Conservation (phyloP, 1,139 yeast species). For the Kodamaea ohmeri region DNA sequence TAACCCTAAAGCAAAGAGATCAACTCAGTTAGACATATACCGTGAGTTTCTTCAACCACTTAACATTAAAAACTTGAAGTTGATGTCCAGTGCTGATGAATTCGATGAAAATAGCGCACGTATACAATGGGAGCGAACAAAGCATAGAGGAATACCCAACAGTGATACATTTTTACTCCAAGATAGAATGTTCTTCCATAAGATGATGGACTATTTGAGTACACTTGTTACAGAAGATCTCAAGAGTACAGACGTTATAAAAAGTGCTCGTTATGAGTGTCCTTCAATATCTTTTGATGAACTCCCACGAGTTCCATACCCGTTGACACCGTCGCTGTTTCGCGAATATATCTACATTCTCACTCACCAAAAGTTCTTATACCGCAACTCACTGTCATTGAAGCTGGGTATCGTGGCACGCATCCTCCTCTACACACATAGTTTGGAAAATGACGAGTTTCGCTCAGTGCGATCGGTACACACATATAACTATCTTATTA, state of each 20-base stretch:
- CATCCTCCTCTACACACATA: slow-evolving; percentile 41
- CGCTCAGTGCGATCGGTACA: slow-evolving; percentile 33
- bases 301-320: slow-evolving; percentile 34
- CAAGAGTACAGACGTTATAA: slow-evolving; percentile 12
- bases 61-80: slow-evolving; percentile 34
- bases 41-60: slow-evolving; percentile 39
- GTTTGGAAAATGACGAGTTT: slow-evolving; percentile 29
- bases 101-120: slow-evolving; percentile 27
- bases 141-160: slow-evolving; percentile 14
- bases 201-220: slow-evolving; percentile 33
- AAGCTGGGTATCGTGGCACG: slow-evolving; percentile 39
- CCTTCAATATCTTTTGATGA: slow-evolving; percentile 24
- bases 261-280: slow-evolving; percentile 6
- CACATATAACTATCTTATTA: slow-evolving; percentile 42
- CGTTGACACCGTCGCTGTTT: slow-evolving; percentile 30
- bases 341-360: slow-evolving; percentile 37
- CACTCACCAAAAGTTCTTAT: slow-evolving; percentile 35
- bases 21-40: slow-evolving; percentile 16
- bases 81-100: slow-evolving; percentile 21
- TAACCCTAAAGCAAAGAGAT: background rate
- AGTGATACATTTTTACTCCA: slow-evolving; percentile 27
- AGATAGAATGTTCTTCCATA: slow-evolving; percentile 29
- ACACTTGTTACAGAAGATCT: slow-evolving; percentile 36
- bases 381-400: slow-evolving; percentile 36
- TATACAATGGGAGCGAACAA: slow-evolving; percentile 27